Evolutionary conservation across 495 filamentous ascomycete genomes (phyloP).

Genomic region (Tuber brumale): DNA sequence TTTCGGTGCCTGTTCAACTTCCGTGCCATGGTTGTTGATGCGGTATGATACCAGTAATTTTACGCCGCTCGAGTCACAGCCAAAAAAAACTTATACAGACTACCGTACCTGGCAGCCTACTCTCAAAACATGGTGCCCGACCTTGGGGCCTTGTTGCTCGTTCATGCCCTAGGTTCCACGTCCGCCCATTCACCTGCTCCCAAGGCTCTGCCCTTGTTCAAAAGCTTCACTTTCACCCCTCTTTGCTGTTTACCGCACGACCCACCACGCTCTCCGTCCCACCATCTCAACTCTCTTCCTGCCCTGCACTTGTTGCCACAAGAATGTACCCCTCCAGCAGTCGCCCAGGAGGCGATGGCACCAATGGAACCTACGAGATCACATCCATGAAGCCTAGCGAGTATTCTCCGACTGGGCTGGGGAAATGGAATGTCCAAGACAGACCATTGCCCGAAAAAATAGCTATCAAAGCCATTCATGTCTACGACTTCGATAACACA

Average conservation of each 20-base stretch:
- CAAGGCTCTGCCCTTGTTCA: not conserved
- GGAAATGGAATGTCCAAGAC: slow-evolving; percentile 21
- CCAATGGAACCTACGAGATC: slow-evolving; percentile 20
- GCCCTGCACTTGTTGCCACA: not conserved
- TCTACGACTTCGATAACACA: slow-evolving; percentile 99
- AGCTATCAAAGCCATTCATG: slow-evolving; percentile 67
- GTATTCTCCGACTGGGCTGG: slow-evolving; percentile 19
- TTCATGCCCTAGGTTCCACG: not conserved
- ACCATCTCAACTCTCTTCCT: not conserved
- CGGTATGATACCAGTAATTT: not conserved
- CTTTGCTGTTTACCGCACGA: not conserved
- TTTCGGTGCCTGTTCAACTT: not conserved
- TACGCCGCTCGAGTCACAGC: not conserved
- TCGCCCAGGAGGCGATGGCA: slow-evolving; percentile 9
- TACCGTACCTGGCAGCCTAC: not conserved
- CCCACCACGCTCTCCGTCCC: not conserved
- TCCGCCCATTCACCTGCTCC: not conserved
- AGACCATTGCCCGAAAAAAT: slow-evolving; percentile 18
- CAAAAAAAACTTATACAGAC: not conserved
- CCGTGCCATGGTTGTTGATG: not conserved
- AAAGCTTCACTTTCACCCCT: not conserved
- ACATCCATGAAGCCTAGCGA: slow-evolving; percentile 16
- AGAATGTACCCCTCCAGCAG: slow-evolving; percentile 11
- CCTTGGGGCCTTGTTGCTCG: not conserved
- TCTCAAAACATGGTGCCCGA: not conserved